phyloP scores from a whole-genome alignment of 2,329 filamentous ascomycete genomes.

The Nothopassalora personata region DNA sequence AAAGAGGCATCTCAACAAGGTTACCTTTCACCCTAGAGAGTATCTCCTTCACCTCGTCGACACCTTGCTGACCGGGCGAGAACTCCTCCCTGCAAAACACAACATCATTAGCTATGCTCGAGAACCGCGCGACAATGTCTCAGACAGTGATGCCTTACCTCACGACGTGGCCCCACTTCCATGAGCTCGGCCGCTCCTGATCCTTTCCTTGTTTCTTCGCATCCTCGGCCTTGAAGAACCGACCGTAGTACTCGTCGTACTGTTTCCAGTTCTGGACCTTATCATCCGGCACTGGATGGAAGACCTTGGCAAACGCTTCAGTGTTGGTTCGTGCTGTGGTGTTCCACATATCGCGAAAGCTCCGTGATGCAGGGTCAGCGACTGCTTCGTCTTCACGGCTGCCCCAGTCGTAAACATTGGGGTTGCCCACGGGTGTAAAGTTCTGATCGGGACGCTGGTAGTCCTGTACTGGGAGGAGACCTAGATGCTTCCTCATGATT shows the following conservation, averaged over 20 bases:
- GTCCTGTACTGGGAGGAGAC: slow-evolving; percentile 69
- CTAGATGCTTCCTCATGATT: slow-evolving; percentile 87
- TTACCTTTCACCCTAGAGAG: slow-evolving; percentile 63
- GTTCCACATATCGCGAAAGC: slow-evolving; percentile 69
- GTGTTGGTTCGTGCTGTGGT: slow-evolving; percentile 71
- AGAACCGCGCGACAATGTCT: too few species aligned
- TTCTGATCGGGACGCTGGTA: slow-evolving; percentile 56
- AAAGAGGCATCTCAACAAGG: slow-evolving; percentile 77
- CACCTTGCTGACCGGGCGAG: slow-evolving; percentile 38
- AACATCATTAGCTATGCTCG: too few species aligned
- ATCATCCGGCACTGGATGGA: slow-evolving; percentile 72
- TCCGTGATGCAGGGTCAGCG: slow-evolving; percentile 63
- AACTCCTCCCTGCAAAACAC: slow-evolving; percentile 39
- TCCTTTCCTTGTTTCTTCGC: slow-evolving; percentile 42
- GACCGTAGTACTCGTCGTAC: slow-evolving; percentile 66
- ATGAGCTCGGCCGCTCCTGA: slow-evolving; percentile 49
- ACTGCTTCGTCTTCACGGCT: slow-evolving; percentile 53
- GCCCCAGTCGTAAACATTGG: slow-evolving; percentile 50
- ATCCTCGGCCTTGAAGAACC: slow-evolving; percentile 51
- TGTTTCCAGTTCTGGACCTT: slow-evolving; percentile 64
- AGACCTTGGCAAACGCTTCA: slow-evolving; percentile 71
- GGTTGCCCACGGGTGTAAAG: slow-evolving; percentile 53
- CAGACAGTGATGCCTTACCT: too few species aligned
- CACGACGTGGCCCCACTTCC: slow-evolving; percentile 83
- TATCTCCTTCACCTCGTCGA: slow-evolving; percentile 56